These are phyloP conservation scores for Cryphonectria radicalis DNA, from an alignment of 2,329 filamentous ascomycete species.

Conservation along the genomic window DNA sequence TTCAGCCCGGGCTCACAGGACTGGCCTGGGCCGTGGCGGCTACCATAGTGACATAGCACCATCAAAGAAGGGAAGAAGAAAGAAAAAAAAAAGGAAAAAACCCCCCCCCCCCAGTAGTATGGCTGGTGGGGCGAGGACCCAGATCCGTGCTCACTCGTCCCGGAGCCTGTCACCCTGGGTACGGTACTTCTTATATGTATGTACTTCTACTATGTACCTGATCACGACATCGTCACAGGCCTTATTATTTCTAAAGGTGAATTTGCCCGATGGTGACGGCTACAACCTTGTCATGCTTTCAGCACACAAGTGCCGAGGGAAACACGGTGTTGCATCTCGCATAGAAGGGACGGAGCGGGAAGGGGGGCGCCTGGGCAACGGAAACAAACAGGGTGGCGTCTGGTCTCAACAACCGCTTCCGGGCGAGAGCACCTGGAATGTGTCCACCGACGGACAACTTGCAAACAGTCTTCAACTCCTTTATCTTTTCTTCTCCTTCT, in stretches of 20 bases:
- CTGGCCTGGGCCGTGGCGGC: not conserved
- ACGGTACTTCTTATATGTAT: not conserved
- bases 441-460: not conserved
- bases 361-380: not conserved
- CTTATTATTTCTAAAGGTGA: not conserved
- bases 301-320: conserved; percentile 1
- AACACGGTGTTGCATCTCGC: not conserved
- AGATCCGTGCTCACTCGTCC: not conserved
- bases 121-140: not conserved
- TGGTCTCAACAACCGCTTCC: not conserved
- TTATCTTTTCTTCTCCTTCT: not conserved
- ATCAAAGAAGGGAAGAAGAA: not conserved
- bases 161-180: conserved; percentile 23
- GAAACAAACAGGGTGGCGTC: not conserved
- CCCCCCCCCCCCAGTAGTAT: not conserved
- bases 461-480: not conserved
- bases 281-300: not conserved
- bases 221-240: not conserved
- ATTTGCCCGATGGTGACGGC: not conserved
- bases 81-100: not conserved
- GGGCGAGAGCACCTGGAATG: not conserved
- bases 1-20: conserved; percentile 15
- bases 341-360: not conserved
- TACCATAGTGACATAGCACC: not conserved
- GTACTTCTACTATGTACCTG: not conserved